Conservation (phyloP, 345 rosid genomes). For the Citrus australasica region DNA sequence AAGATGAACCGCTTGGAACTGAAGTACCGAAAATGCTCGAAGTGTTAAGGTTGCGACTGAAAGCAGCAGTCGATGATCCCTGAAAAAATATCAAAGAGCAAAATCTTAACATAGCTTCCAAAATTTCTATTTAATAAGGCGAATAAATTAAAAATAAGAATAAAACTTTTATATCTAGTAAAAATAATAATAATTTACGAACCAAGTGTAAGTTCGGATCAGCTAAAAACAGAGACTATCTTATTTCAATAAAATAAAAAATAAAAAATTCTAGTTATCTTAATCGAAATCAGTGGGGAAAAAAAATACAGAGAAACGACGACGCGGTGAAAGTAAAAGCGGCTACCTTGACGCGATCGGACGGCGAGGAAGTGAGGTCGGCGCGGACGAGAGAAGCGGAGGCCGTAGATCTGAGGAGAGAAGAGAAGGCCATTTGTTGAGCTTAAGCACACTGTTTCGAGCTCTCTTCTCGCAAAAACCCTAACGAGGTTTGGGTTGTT, state of each 20-base stretch:
- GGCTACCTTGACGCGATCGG: conserved; percentile 56
- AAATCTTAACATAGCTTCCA: background rate
- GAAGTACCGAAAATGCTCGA: conserved; percentile 48
- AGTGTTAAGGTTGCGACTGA: conserved; percentile 32
- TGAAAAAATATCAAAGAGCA: conserved; percentile 10
- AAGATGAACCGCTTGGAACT: conserved; percentile 24
- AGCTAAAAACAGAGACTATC: background rate
- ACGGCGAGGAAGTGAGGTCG: conserved; percentile 31
- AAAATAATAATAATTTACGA: background rate
- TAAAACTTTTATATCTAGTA: background rate
- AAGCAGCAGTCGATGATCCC: conserved; percentile 37
- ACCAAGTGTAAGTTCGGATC: background rate
- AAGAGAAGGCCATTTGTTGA: conserved; percentile 58
- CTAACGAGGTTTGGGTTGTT: conserved; percentile 12
- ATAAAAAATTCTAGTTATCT: too few relatives aligned
- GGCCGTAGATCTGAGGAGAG: conserved; percentile 64
- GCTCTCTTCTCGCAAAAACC: conserved; percentile 15
- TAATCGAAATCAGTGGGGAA: background rate
- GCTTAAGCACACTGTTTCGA: background rate
- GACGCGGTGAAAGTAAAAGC: background rate
- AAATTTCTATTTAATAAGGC: background rate
- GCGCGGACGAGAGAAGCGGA: conserved; percentile 32
- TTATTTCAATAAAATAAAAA: too few relatives aligned
- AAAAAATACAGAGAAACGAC: background rate
- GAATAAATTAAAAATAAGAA: background rate